These are phyloP conservation scores for Suillus paluster DNA, from an alignment of 768 basidiomycete genomes.

Conservation along the genomic window DNA sequence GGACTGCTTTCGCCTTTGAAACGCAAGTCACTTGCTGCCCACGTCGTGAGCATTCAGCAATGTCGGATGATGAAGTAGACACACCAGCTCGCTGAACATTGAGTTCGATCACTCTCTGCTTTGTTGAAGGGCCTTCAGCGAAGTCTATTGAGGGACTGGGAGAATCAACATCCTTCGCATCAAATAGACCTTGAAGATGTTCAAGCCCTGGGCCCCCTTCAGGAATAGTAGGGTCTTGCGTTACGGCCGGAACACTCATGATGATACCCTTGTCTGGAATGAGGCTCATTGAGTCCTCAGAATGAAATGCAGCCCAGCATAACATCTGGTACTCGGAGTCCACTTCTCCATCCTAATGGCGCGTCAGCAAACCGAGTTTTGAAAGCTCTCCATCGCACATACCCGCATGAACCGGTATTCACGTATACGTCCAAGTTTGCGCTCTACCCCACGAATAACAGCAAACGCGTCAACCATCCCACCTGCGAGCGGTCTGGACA, in stretches of 20 bases:
- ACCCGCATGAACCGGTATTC: conserved; percentile 28
- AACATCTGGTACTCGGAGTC: conserved; percentile 46
- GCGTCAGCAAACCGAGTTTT: background rate
- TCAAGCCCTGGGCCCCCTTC: conserved; percentile 40
- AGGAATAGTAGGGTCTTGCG: conserved; percentile 16
- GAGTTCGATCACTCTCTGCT: conserved; percentile 13
- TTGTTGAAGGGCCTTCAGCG: conserved; percentile 8
- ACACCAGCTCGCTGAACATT: conserved; percentile 31
- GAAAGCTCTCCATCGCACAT: background rate
- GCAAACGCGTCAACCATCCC: conserved; percentile 56
- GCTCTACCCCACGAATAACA: conserved; percentile 59
- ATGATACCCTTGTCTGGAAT: conserved; percentile 37
- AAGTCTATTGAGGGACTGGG: conserved; percentile 3
- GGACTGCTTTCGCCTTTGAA: conserved; percentile 29
- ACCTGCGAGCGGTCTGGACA: conserved; percentile 40
- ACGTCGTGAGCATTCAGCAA: conserved; percentile 2
- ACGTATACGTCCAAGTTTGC: conserved; percentile 52
- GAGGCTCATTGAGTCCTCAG: conserved; percentile 43
- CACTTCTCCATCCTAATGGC: conserved; percentile 51
- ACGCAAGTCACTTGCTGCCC: conserved; percentile 20
- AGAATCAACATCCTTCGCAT: conserved; percentile 12
- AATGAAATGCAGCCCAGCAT: conserved; percentile 50
- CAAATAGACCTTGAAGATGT: conserved; percentile 35
- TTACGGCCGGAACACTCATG: conserved; percentile 35
- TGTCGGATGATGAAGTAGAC: conserved; percentile 8